phyloP scores from a whole-genome alignment of 1,139 yeast genomes.

The Blastobotrys buckinghamii region DNA sequence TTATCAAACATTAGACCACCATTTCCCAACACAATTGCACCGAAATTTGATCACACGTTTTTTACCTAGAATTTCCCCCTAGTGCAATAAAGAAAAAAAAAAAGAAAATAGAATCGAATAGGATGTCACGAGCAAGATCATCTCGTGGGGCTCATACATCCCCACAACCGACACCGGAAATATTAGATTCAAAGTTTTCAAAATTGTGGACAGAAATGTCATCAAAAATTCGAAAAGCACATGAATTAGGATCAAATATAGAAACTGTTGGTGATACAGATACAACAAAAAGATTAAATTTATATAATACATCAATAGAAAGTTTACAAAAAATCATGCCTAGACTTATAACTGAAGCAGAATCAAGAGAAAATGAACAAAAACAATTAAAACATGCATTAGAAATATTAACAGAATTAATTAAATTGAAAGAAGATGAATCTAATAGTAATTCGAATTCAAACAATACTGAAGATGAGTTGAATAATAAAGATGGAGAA shows the following conservation, averaged over 20 bases:
- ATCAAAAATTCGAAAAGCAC: conserved; percentile 11
- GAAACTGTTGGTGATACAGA: conserved; percentile 1
- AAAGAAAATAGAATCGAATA: no score
- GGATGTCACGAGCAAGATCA: conserved; percentile 5
- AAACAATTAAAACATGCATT: conserved; percentile 9
- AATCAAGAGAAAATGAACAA: conserved; percentile 12
- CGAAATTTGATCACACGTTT: no score
- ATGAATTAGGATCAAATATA: conserved; percentile 10
- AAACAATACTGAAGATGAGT: background rate
- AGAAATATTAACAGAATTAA: conserved; percentile 2
- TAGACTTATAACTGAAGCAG: conserved; percentile 10
- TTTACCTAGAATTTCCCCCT: no score
- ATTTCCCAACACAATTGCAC: no score
- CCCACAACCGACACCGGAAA: conserved; percentile 3
- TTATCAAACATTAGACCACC: no score
- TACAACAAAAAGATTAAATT: conserved; percentile 12
- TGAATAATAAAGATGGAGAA: conserved; percentile 1
- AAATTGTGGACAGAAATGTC: conserved; percentile 10
- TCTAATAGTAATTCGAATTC: background rate
- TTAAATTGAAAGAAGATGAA: conserved; percentile 9
- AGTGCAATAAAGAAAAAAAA: no score
- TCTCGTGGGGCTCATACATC: conserved; percentile 3
- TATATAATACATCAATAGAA: conserved; percentile 6
- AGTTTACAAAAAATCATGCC: conserved; percentile 1
- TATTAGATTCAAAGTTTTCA: conserved; percentile 1